Base-by-base conservation (phyloP, 73 alveolate species). In the Tetrahymena malaccensis region DNA sequence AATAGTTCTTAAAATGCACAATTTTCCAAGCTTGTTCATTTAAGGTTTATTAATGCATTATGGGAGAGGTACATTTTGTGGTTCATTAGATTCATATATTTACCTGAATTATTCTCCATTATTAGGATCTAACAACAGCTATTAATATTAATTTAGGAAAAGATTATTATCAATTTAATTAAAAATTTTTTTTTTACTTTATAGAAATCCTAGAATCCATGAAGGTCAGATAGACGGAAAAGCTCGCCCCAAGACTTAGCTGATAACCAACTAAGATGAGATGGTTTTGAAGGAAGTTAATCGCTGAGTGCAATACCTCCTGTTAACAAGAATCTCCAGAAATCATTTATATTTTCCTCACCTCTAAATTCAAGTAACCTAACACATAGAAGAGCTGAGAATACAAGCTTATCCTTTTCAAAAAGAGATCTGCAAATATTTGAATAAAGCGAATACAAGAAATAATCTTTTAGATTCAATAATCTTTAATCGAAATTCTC, bases 281-380 rank as follows among this genome's bases (percentile, higher is more conserved):
- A 31, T 13, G 99, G 99, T 94, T 97, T 93, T 85, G 96, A 97
- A 10, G 99, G 99, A n/a, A 98, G 98, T 93, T 99, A 99, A 35
- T 97, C 99, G 70, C 98, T 99, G 85, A 99, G 97, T n/a, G 99
- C 98, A 94, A 98, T 98, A 56, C 99, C 99, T 17, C 99, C 99
- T 34, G 99, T 99, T 96, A 99, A 98, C 96, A 99, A 98, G 98
- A 99, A 99, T 95, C 99, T 98, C 89, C 89, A 70, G 96, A 98
- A 98, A 70, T 98, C 99, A 12, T 98, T 98, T 35, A 96, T 96
- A 85, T 98, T 98, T 34, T 98, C 97, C 95, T 94, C 98, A 94
- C 94, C 98, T 85, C 89, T 94, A 96, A 96, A 98, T 96, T 95
- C 99, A 98, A 97, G 96, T 94, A 99, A 97, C 57, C 99, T 99